phyloP scores from a whole-genome alignment of 2,329 filamentous ascomycete genomes.

The Volutella citrinella region DNA sequence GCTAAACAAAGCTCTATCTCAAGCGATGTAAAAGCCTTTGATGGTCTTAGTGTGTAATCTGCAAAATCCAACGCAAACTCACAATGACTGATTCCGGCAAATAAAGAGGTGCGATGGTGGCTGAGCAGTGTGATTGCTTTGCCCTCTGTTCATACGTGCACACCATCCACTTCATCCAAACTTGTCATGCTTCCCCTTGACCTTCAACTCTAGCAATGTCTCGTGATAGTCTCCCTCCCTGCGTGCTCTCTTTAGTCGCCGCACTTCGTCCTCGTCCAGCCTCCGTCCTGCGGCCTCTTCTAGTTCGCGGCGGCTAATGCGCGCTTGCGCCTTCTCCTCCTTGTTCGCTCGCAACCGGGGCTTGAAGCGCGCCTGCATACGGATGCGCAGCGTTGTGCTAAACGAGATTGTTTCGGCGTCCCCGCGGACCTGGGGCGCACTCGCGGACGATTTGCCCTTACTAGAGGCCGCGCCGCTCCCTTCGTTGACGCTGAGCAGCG shows the following conservation, averaged over 20 bases:
- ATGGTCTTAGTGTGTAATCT: too few species aligned
- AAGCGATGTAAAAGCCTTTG: too few species aligned
- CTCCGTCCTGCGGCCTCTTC: conserved; percentile 75
- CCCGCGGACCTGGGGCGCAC: conserved; percentile 66
- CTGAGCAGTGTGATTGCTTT: too few species aligned
- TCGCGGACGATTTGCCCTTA: conserved; percentile 38
- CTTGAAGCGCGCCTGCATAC: conserved; percentile 96
- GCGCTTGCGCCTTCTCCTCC: conserved; percentile 79
- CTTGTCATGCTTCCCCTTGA: conserved; percentile 92
- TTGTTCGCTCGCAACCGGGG: conserved; percentile 75
- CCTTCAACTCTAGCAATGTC: conserved; percentile 77
- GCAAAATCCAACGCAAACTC: too few species aligned
- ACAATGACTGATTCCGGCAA: too few species aligned
- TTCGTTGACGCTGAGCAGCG: conserved; percentile 64
- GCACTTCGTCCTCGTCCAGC: conserved; percentile 83
- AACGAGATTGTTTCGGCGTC: conserved; percentile 68
- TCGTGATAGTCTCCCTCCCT: conserved; percentile 90
- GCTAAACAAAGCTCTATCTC: too few species aligned
- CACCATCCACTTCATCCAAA: conserved; percentile 48
- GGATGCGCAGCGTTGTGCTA: conserved; percentile 71
- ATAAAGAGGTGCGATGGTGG: too few species aligned
- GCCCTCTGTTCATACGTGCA: too few species aligned
- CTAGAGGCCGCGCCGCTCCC: conserved; percentile 50
- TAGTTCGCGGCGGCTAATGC: conserved; percentile 81
- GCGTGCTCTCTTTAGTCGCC: conserved; percentile 75